Evolutionary conservation across 768 basidiomycete species (phyloP).

Genomic region (Lactarius quietus): DNA sequence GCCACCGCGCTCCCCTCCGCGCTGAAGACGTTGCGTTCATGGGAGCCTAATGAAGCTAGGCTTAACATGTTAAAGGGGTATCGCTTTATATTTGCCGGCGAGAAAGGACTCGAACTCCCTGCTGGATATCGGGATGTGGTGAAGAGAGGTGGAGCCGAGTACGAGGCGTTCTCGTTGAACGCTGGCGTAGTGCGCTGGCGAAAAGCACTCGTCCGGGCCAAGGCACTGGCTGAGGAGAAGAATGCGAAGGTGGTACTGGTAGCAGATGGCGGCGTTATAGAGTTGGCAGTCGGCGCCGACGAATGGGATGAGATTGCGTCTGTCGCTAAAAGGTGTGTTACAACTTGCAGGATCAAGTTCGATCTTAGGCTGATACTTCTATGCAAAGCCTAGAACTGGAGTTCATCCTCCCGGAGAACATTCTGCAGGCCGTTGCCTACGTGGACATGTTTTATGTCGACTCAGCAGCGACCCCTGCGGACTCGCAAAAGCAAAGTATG

Average conservation of each 20-base stretch:
- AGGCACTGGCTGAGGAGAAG: slow-evolving; percentile 39
- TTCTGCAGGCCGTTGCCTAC: slow-evolving; percentile 49
- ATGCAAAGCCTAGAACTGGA: slow-evolving; percentile 39
- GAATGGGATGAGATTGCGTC: slow-evolving; percentile 51
- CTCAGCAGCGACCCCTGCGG: slow-evolving; percentile 36
- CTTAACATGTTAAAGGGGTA: slow-evolving; percentile 48
- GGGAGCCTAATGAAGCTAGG: slow-evolving; percentile 68
- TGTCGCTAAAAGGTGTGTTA: slow-evolving; percentile 55
- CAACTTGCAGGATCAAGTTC: neutral
- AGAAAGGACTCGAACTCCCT: slow-evolving; percentile 48
- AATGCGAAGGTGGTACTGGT: slow-evolving; percentile 43
- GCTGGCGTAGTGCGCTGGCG: slow-evolving; percentile 49
- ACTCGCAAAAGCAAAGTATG: slow-evolving; percentile 20
- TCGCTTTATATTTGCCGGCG: slow-evolving; percentile 60
- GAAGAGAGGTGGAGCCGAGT: slow-evolving; percentile 53
- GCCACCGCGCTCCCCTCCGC: slow-evolving; percentile 45
- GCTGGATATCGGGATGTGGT: slow-evolving; percentile 52
- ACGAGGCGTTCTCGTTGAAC: slow-evolving; percentile 57
- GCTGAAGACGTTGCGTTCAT: slow-evolving; percentile 51
- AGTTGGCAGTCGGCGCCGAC: slow-evolving; percentile 49
- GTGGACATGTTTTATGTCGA: slow-evolving; percentile 36
- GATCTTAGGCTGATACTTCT: slow-evolving; percentile 3
- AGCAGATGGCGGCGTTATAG: slow-evolving; percentile 46
- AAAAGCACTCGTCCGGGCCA: slow-evolving; percentile 48
- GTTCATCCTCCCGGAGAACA: slow-evolving; percentile 43